Conservation (phyloP, 805 yeast genomes). For the Metschnikowia gelsemii region DNA sequence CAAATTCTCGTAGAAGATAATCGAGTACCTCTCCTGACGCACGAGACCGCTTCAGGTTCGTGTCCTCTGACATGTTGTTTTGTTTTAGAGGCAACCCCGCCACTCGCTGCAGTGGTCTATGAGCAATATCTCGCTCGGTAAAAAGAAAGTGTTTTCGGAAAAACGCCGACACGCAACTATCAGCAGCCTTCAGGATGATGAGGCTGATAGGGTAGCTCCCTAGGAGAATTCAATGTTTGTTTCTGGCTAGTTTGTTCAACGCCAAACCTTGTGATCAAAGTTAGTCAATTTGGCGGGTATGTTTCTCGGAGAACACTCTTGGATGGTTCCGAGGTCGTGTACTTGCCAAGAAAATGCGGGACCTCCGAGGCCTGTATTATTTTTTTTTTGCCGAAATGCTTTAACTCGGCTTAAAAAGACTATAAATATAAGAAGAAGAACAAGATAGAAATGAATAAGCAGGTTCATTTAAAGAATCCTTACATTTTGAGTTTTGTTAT, state of each 20-base stretch:
- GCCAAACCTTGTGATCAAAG: slow-evolving; percentile 1
- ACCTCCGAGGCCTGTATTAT: slow-evolving; percentile 5
- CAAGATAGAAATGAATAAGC: neutral
- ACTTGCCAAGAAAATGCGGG: slow-evolving; percentile 7
- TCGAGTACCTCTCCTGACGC: slow-evolving; percentile 81
- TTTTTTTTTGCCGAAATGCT: too few relatives aligned
- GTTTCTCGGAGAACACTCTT: slow-evolving; percentile 10
- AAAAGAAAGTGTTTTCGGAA: neutral
- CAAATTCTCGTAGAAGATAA: slow-evolving; percentile 65
- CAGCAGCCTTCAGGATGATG: neutral
- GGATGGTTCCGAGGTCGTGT: slow-evolving; percentile 11
- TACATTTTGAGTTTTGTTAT: too few relatives aligned
- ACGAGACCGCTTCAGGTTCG: slow-evolving; percentile 52
- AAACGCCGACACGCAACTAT: neutral
- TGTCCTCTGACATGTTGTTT: slow-evolving; percentile 19
- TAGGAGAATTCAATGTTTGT: too few relatives aligned
- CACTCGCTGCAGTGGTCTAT: neutral
- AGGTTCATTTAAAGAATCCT: too few relatives aligned
- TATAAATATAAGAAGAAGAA: neutral
- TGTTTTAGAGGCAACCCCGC: neutral
- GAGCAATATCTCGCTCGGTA: slow-evolving; percentile 1
- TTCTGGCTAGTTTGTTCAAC: neutral
- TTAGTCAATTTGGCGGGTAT: neutral
- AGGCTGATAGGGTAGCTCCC: neutral
- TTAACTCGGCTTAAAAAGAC: neutral